Conservation (phyloP, 225 moss, liverwort and hornwort genomes). For the Bryum argenteum region DNA sequence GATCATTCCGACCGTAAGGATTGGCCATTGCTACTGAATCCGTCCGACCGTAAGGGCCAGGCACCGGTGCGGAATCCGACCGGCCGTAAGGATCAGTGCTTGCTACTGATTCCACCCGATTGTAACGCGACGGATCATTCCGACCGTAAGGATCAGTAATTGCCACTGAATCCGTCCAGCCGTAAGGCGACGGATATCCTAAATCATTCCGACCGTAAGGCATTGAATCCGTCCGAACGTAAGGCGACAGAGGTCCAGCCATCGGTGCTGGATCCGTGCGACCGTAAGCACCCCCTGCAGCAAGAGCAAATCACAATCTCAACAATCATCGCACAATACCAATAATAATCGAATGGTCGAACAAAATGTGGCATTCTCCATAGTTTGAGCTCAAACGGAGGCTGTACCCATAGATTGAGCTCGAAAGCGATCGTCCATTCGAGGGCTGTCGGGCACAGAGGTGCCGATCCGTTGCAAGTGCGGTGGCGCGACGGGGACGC, state of each 20-base stretch:
- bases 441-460: slow-evolving; percentile 21
- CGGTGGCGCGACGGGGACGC: slow-evolving; percentile 34
- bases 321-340: neutral
- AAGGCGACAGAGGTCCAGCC: neutral
- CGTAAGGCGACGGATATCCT: slow-evolving; percentile 23
- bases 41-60: no score
- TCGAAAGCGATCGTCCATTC: slow-evolving; percentile 27
- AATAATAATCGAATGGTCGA: neutral
- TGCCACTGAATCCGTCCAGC: slow-evolving; percentile 32
- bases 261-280: slow-evolving; percentile 23
- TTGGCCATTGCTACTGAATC: no score
- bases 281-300: slow-evolving; percentile 29
- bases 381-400: no score
- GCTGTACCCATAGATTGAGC: slow-evolving; percentile 40
- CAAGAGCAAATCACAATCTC: slow-evolving; percentile 14
- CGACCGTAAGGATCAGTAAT: slow-evolving; percentile 8
- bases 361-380: no score
- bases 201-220: slow-evolving; percentile 11
- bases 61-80: slow-evolving; percentile 16
- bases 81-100: slow-evolving; percentile 14
- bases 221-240: slow-evolving; percentile 26
- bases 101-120: slow-evolving; percentile 29
- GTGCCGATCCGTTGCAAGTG: slow-evolving; percentile 21
- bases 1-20: no score
- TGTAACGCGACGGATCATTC: slow-evolving; percentile 24